A percentile compares a stretch with the other conserved stretches of the same genome.
phyloP scores from a whole-genome alignment of 441 rosid genomes.

The Brassica hybrid region DNA sequence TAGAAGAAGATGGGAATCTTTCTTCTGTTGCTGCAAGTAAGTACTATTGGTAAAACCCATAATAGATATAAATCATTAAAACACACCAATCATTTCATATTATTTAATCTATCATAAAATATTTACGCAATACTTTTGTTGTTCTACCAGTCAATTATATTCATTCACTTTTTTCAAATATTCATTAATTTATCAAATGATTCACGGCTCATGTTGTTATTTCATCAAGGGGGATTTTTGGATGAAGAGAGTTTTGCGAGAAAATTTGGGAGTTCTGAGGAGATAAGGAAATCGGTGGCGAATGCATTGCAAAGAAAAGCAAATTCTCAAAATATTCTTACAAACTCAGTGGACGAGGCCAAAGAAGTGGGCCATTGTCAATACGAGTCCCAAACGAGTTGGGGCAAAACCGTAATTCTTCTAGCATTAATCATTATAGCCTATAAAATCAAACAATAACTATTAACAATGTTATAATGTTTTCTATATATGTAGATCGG shows the following conservation, averaged over 20 bases:
- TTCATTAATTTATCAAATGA: neutral
- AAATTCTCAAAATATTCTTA: conserved; percentile 23
- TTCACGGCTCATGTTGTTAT: neutral
- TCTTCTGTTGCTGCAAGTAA: conserved; percentile 28
- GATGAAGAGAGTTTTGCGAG: conserved; percentile 23
- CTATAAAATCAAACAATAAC: neutral
- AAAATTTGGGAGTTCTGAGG: conserved; percentile 53
- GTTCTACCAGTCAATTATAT: neutral
- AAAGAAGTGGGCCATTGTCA: conserved; percentile 47
- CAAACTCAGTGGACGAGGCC: conserved; percentile 41
- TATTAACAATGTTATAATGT: neutral
- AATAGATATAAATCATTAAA: no score
- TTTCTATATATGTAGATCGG: conserved; percentile 26
- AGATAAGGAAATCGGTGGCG: conserved; percentile 45
- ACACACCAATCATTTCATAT: no score
- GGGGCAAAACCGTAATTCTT: conserved; percentile 60
- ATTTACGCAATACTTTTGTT: neutral
- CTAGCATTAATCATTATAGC: neutral
- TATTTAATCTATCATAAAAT: neutral
- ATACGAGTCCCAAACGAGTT: conserved; percentile 52
- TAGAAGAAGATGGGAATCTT: conserved; percentile 30
- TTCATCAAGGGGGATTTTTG: conserved; percentile 38
- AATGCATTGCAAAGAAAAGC: conserved; percentile 52
- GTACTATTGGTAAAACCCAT: neutral
- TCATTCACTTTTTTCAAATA: neutral